phyloP scores from a whole-genome alignment of 768 basidiomycete species.

The Boletus coccyginus region DNA sequence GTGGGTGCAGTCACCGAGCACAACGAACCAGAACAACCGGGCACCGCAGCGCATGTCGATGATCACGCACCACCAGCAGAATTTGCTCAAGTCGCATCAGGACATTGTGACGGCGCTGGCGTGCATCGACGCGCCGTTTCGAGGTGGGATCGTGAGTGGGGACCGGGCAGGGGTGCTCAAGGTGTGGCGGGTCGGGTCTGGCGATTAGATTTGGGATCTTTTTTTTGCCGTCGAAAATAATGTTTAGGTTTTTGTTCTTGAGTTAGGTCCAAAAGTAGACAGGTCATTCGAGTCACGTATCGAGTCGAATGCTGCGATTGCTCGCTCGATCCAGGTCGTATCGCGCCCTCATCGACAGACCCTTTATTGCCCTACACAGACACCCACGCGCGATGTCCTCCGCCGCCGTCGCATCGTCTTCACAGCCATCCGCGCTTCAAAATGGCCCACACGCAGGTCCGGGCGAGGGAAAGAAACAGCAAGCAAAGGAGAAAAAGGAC shows the following conservation, averaged over 20 bases:
- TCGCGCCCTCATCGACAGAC: constrained; percentile 22
- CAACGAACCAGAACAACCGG: constrained; percentile 54
- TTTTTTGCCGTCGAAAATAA: background rate
- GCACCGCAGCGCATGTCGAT: constrained; percentile 74
- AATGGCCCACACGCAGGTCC: constrained; percentile 39
- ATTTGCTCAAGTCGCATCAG: constrained; percentile 81
- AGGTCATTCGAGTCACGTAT: constrained; percentile 13
- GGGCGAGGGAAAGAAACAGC: constrained; percentile 33
- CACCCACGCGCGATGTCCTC: constrained; percentile 46
- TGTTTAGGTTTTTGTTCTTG: background rate
- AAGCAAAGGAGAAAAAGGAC: constrained; percentile 45
- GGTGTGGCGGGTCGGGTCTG: constrained; percentile 75
- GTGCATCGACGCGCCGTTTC: constrained; percentile 89
- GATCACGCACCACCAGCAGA: constrained; percentile 81
- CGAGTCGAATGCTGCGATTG: constrained; percentile 33
- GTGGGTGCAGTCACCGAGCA: constrained; percentile 47
- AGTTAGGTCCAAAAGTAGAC: constrained; percentile 25
- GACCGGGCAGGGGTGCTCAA: constrained; percentile 89
- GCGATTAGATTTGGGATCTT: constrained; percentile 31
- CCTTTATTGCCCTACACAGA: background rate
- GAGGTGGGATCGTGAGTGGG: constrained; percentile 88
- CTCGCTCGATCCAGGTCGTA: constrained; percentile 30
- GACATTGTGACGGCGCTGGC: constrained; percentile 85
- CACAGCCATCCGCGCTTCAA: constrained; percentile 48
- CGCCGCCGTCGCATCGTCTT: constrained; percentile 52